Conservation (phyloP, 768 basidiomycete species). For the Gelatoporia subvermispora region DNA sequence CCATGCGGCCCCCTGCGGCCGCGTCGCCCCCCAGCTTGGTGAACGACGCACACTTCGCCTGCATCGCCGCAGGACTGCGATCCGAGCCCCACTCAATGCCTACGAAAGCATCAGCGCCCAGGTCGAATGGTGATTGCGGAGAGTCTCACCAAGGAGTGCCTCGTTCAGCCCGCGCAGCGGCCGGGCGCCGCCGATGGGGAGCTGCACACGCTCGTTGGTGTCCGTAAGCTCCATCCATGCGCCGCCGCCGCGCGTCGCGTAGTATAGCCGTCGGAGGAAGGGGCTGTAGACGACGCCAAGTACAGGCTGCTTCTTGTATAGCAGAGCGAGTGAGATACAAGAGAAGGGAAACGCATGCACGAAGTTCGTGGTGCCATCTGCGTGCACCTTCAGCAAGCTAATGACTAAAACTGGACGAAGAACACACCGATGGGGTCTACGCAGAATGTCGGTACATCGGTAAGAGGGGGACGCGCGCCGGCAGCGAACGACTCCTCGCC, state of each 20-base stretch:
- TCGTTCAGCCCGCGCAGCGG: slow-evolving; percentile 71
- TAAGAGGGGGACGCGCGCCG: slow-evolving; percentile 63
- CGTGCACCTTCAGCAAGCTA: neutral
- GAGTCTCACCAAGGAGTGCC: slow-evolving; percentile 50
- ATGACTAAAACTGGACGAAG: neutral
- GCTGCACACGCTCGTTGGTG: slow-evolving; percentile 50
- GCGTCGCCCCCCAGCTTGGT: slow-evolving; percentile 65
- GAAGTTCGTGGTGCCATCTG: slow-evolving; percentile 89
- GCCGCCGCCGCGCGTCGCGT: slow-evolving; percentile 73
- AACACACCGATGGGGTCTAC: slow-evolving; percentile 86
- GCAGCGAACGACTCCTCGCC: slow-evolving; percentile 91
- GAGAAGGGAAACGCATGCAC: slow-evolving; percentile 82
- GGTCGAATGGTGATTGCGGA: neutral
- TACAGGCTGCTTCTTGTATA: slow-evolving; percentile 75
- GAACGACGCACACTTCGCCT: slow-evolving; percentile 63
- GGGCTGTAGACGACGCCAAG: slow-evolving; percentile 94
- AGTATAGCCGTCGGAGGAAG: slow-evolving; percentile 83
- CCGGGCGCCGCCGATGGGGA: slow-evolving; percentile 66
- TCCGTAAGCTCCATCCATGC: slow-evolving; percentile 50
- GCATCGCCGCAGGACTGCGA: slow-evolving; percentile 47
- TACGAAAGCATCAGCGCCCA: slow-evolving; percentile 27
- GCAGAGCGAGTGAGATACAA: slow-evolving; percentile 88
- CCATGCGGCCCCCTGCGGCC: slow-evolving; percentile 74
- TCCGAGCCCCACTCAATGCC: slow-evolving; percentile 91
- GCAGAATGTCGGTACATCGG: slow-evolving; percentile 91